Evolutionary conservation across 1,139 yeast species (phyloP).

Genomic region (Blastobotrys aristatus): DNA sequence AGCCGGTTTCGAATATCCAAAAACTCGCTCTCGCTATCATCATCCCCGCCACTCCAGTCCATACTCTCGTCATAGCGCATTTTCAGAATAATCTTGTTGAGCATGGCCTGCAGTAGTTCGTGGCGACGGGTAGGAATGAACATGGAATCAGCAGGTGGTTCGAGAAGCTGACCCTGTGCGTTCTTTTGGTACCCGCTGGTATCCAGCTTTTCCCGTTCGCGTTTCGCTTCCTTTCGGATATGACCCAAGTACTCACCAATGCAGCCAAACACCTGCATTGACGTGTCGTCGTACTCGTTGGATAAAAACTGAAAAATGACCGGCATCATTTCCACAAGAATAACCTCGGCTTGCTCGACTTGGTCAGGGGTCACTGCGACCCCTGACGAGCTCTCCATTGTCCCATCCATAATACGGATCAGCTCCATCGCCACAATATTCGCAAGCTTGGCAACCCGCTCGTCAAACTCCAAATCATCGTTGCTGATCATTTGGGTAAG

Average conservation of each 20-base stretch:
- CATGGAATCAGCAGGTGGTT: slow-evolving; percentile 30
- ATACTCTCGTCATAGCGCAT: slow-evolving; percentile 74
- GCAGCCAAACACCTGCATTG: slow-evolving; percentile 76
- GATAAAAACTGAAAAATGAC: slow-evolving; percentile 62
- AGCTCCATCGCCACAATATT: slow-evolving; percentile 75
- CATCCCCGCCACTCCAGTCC: slow-evolving; percentile 47
- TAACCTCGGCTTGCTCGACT: slow-evolving; percentile 39
- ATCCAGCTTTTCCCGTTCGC: slow-evolving; percentile 28
- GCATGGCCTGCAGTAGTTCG: slow-evolving; percentile 54
- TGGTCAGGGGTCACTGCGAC: slow-evolving; percentile 27
- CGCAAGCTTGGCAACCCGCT: slow-evolving; percentile 67
- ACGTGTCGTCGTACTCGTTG: slow-evolving; percentile 85
- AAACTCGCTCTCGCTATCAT: slow-evolving; percentile 71
- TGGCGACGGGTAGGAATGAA: slow-evolving; percentile 36
- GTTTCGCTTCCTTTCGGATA: slow-evolving; percentile 52
- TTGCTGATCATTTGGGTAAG: slow-evolving; percentile 38
- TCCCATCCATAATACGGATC: slow-evolving; percentile 56
- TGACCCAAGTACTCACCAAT: slow-evolving; percentile 67
- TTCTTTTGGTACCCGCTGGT: slow-evolving; percentile 26
- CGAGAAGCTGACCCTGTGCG: slow-evolving; percentile 24
- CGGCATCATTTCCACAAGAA: slow-evolving; percentile 66
- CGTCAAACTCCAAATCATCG: slow-evolving; percentile 59
- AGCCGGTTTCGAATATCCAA: slow-evolving; percentile 69
- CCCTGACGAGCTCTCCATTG: slow-evolving; percentile 31
- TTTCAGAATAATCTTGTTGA: slow-evolving; percentile 67